These are phyloP conservation scores for Solanum clarkiae DNA, from an alignment of 257 asterid species.

Conservation along the genomic window DNA sequence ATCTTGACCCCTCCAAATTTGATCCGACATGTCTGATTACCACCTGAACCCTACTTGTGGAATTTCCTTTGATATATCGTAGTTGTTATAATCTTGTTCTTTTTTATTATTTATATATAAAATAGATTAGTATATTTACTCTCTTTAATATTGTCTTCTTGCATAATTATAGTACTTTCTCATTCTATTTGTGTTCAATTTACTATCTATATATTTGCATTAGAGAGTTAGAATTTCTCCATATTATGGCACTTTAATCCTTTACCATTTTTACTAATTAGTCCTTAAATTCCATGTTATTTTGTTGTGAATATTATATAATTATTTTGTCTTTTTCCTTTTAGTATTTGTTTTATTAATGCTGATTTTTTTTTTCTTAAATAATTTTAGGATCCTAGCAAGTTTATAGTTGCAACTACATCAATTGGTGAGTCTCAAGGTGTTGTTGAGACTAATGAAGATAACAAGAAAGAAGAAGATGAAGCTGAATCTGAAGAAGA, in stretches of 20 bases:
- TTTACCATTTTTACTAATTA: neutral
- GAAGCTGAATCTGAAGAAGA: conserved; percentile 73
- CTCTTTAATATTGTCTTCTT: neutral
- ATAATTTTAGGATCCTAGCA: conserved; percentile 56
- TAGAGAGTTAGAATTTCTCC: neutral
- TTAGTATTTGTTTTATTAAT: neutral
- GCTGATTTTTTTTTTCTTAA: neutral
- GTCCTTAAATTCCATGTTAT: neutral
- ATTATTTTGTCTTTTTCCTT: neutral
- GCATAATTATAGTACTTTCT: neutral
- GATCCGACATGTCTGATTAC: too few relatives aligned
- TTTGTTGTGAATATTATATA: neutral
- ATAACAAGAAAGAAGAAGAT: conserved; percentile 62
- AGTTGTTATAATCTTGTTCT: too few relatives aligned
- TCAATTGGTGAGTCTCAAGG: conserved; percentile 29
- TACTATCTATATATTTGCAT: neutral
- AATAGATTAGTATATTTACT: neutral
- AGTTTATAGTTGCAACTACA: conserved; percentile 45
- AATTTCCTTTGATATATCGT: too few relatives aligned
- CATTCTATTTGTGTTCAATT: neutral
- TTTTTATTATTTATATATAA: too few relatives aligned
- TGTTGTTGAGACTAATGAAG: conserved; percentile 39
- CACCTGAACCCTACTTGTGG: too few relatives aligned
- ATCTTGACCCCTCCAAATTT: too few relatives aligned
- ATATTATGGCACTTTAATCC: neutral